phyloP scores from a whole-genome alignment of 192 early-diverging fungal species.

The Martensiomyces pterosporus region DNA sequence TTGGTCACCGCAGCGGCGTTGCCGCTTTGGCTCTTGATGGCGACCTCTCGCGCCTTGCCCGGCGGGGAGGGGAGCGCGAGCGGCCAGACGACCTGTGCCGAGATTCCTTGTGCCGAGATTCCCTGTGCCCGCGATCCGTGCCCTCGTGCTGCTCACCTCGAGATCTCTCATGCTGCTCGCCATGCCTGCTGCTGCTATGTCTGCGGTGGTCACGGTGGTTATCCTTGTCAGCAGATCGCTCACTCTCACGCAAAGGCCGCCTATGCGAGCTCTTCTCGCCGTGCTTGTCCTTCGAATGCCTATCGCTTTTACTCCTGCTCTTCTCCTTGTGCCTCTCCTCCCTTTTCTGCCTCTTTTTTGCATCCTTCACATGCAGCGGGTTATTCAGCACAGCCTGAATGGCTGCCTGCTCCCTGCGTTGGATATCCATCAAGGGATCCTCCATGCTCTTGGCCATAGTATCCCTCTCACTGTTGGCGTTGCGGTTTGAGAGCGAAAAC shows the following conservation, averaged over 20 bases:
- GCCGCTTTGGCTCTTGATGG: too few species aligned
- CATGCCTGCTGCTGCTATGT: too few species aligned
- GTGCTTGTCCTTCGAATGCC: too few species aligned
- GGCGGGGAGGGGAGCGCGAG: too few species aligned
- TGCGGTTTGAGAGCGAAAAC: conserved; percentile 52
- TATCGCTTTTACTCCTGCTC: conserved; percentile 50
- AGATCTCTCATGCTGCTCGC: too few species aligned
- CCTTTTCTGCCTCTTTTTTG: conserved; percentile 41
- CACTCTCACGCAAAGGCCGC: background rate
- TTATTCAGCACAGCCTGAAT: conserved; percentile 73
- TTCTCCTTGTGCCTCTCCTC: conserved; percentile 34
- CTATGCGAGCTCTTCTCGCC: conserved; percentile 24
- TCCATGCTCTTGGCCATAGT: conserved; percentile 80
- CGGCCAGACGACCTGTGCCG: too few species aligned
- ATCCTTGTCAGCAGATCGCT: background rate
- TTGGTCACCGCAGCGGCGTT: too few species aligned
- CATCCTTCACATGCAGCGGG: conserved; percentile 59
- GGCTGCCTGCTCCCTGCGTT: conserved; percentile 76
- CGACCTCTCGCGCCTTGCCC: too few species aligned
- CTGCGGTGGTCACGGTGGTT: too few species aligned
- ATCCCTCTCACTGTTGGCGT: conserved; percentile 80
- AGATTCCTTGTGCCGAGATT: too few species aligned
- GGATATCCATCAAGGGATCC: conserved; percentile 89
- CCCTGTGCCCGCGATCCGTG: too few species aligned
- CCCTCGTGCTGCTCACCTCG: too few species aligned